Evolutionary conservation across 2,329 filamentous ascomycete genomes (phyloP).

Genomic region (Fusarium begoniae): DNA sequence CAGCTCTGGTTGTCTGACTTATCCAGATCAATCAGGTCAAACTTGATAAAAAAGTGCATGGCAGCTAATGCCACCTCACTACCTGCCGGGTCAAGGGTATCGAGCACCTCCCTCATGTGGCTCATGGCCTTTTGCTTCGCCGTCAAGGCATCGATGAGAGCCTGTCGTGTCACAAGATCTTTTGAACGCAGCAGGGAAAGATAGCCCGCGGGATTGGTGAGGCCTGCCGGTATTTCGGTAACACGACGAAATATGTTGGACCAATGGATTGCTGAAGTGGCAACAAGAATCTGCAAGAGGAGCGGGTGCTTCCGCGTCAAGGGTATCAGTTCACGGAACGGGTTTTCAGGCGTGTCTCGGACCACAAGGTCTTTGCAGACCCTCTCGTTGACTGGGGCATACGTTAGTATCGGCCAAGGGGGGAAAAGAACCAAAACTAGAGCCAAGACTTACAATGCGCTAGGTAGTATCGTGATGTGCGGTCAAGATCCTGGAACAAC

Average conservation of each 20-base stretch:
- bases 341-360: conserved; percentile 57
- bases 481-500: conserved; percentile 62
- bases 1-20: conserved; percentile 53
- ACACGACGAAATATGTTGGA: conserved; percentile 54
- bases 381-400: conserved; percentile 52
- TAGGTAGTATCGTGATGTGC: conserved; percentile 57
- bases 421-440: neutral
- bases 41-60: conserved; percentile 61
- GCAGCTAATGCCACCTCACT: conserved; percentile 59
- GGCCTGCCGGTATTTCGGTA: conserved; percentile 43
- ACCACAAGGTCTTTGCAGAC: conserved; percentile 65
- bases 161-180: conserved; percentile 50
- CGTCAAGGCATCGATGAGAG: conserved; percentile 57
- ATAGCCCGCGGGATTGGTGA: conserved; percentile 50
- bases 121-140: conserved; percentile 59
- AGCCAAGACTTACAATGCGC: conserved; percentile 55
- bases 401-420: conserved; percentile 38
- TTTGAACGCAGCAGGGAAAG: conserved; percentile 50
- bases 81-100: conserved; percentile 51
- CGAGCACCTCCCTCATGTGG: conserved; percentile 52
- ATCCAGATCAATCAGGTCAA: conserved; percentile 60
- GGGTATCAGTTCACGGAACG: conserved; percentile 59
- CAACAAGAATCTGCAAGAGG: conserved; percentile 59
- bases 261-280: conserved; percentile 60
- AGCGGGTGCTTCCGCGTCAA: conserved; percentile 56